Evolutionary conservation across 306 rosid species (phyloP), one percentile per base, ranked within the genome.

Genomic region (Glycine latifolia): DNA sequence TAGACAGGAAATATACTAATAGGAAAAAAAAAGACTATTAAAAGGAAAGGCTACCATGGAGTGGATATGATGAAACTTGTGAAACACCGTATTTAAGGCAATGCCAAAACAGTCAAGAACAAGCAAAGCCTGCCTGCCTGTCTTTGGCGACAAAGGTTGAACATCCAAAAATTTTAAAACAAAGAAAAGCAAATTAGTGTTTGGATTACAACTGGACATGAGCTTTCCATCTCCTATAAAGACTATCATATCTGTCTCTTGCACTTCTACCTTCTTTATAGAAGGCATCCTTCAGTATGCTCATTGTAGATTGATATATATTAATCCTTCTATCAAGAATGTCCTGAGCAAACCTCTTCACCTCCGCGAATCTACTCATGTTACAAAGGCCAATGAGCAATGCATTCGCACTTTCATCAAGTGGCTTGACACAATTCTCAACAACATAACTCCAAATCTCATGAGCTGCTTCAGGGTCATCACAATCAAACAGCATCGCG

Each of bases 381-480:
- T 84, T 83, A 81, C 85, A 83, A 69, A 91, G 88, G 8, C 95
- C 97, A 81, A 91, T n/a, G 11, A 92, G 90, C 79, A 91, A 61
- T 0, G 86, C 91, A 80, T 91, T 91, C 3, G 95, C 92, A 14
- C 92, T 81, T n/a, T 71, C 82, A 35, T 88, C 87, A 56, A 88
- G 89, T 14, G 88, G 91, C 70, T 87, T 79, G 72, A 87, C 81
- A 10, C 35, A 83, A 69, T 85, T 87, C 26, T 92, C 92, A 43
- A 85, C 72, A 90, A 88, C 82, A 81, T 83, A 86, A 80, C 71
- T 81, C 97, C 97, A 93, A 68, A 93, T 82, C 33, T 83, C 85
- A 10, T 84, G 73, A 2, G 95, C 95, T 58, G 91, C 71, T 69
- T 93, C 97, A 0, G 92, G 95, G 81, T 89, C 95, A 79, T 91